A percentile compares a stretch with the other conserved stretches of the same genome.
phyloP scores from a whole-genome alignment of 2,329 filamentous ascomycete species.

The Coniochaeta sp. region DNA sequence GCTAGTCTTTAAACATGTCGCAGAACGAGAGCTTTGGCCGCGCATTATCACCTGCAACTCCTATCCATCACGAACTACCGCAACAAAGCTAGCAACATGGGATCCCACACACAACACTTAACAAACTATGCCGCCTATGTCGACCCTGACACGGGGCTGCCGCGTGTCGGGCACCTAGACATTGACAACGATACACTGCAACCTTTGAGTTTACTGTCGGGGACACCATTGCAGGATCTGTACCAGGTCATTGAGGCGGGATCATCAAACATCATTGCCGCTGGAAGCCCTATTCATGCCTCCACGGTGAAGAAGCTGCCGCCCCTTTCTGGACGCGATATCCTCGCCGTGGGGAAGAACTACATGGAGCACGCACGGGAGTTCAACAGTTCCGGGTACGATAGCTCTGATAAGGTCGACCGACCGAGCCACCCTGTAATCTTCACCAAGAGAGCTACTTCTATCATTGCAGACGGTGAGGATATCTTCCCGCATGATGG shows the following conservation, averaged over 20 bases:
- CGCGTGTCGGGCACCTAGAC: conserved; percentile 2
- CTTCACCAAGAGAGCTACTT: conserved; percentile 46
- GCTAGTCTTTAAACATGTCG: not conserved
- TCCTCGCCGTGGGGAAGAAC: conserved; percentile 50
- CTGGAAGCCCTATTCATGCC: conserved; percentile 22
- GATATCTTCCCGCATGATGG: conserved; percentile 34
- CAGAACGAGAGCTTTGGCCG: not conserved
- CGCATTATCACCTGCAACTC: not conserved
- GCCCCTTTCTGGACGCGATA: conserved; percentile 38
- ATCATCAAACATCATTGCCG: conserved; percentile 25
- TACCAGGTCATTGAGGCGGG: conserved; percentile 45
- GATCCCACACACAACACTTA: not conserved
- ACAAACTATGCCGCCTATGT: conserved; percentile 1
- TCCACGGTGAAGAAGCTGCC: conserved; percentile 32
- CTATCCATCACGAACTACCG: not conserved
- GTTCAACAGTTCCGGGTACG: conserved; percentile 47
- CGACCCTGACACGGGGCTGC: conserved; percentile 1
- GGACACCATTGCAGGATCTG: conserved; percentile 34
- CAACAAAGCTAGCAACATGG: not conserved
- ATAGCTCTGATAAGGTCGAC: conserved; percentile 45
- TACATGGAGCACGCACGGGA: conserved; percentile 50
- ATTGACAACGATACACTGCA: conserved; percentile 17
- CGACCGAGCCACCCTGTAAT: conserved; percentile 46
- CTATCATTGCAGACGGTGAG: conserved; percentile 40
- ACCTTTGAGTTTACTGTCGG: conserved; percentile 36